Conservation (phyloP, 345 rosid species). For the Populus nigra region DNA sequence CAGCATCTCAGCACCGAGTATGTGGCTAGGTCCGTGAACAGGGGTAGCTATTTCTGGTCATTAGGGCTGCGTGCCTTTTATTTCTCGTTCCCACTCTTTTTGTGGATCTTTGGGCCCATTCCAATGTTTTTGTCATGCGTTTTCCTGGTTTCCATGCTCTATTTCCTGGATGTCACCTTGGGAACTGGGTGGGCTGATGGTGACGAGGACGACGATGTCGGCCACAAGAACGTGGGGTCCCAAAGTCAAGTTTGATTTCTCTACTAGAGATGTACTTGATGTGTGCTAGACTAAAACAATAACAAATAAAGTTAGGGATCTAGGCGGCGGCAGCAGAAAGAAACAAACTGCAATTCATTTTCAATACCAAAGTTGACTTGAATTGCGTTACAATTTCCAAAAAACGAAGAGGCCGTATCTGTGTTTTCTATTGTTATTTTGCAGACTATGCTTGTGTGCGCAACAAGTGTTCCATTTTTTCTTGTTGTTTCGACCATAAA, state of each 20-base stretch:
- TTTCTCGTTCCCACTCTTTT: slow-evolving; percentile 76
- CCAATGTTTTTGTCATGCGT: slow-evolving; percentile 65
- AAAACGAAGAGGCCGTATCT: not conserved
- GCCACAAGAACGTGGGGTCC: not conserved
- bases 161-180: slow-evolving; percentile 59
- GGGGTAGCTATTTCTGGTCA: slow-evolving; percentile 91
- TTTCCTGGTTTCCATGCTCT: slow-evolving; percentile 55
- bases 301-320: not conserved
- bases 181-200: slow-evolving; percentile 12
- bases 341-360: not conserved
- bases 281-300: not conserved
- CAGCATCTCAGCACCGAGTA: slow-evolving; percentile 49
- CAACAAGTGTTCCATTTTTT: not conserved
- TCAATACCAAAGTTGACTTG: slow-evolving; percentile 18
- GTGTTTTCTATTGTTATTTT: not conserved
- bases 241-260: not conserved
- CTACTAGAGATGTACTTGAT: not conserved
- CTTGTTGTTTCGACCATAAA: not conserved
- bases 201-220: not conserved
- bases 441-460: not conserved
- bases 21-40: slow-evolving; percentile 63
- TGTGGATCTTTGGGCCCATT: slow-evolving; percentile 91
- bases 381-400: not conserved
- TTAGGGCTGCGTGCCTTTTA: slow-evolving; percentile 82
- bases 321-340: not conserved